A percentile compares a stretch with the other conserved stretches of the same genome.
Evolutionary conservation across 805 yeast species (phyloP).

Genomic region (Candida koratica): DNA sequence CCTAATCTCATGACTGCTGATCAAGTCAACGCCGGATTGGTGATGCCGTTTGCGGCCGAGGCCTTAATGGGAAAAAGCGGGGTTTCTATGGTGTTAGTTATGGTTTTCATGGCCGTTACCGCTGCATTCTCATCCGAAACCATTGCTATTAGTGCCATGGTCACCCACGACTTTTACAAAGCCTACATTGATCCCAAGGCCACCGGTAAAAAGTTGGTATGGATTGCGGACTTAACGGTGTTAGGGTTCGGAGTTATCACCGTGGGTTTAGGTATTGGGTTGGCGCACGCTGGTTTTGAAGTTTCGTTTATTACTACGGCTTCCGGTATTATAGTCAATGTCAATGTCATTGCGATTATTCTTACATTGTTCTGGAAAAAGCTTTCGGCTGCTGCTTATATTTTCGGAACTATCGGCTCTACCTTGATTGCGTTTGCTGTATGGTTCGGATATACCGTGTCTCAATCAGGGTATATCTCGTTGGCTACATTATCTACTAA

Average conservation of each 20-base stretch:
- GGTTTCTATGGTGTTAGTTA: conserved; percentile 24
- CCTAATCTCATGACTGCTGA: conserved; percentile 14
- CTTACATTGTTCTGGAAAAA: conserved; percentile 27
- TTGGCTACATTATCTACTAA: conserved; percentile 15
- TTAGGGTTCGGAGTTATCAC: conserved; percentile 21
- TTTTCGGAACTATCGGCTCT: conserved; percentile 36
- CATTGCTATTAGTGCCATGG: conserved; percentile 37
- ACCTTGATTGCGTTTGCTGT: conserved; percentile 32
- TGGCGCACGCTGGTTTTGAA: conserved; percentile 23
- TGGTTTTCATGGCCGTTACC: conserved; percentile 39
- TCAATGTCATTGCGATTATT: conserved; percentile 22
- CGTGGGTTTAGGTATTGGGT: conserved; percentile 20
- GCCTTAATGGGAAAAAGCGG: conserved; percentile 26
- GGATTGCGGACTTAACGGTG: conserved; percentile 20
- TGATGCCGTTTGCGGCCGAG: conserved; percentile 20
- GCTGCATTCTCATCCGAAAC: conserved; percentile 41
- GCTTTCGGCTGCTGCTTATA: conserved; percentile 33
- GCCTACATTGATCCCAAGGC: conserved; percentile 22
- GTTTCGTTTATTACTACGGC: conserved; percentile 29
- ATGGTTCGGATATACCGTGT: conserved; percentile 27
- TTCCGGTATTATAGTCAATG: conserved; percentile 21
- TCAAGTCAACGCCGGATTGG: conserved; percentile 22
- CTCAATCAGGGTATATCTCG: conserved; percentile 13
- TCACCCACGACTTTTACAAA: conserved; percentile 25
- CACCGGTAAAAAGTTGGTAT: conserved; percentile 22